A percentile compares a stretch with the other conserved stretches of the same genome.
Conservation (phyloP, 169 alveolate species). For the Plasmodium ovale region DNA sequence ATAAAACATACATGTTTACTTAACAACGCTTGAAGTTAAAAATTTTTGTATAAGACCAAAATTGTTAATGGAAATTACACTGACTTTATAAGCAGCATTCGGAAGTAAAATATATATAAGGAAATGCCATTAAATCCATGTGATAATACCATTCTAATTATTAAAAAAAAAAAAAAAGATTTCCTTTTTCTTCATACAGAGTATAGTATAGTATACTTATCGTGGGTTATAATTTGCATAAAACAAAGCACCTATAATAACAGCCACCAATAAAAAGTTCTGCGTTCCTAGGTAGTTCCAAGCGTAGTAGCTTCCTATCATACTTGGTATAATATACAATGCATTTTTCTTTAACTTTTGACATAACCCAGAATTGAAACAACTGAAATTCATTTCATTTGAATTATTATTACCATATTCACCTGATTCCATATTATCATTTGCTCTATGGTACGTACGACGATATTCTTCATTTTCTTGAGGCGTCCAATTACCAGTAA, state of each 20-base stretch:
- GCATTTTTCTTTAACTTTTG: neutral
- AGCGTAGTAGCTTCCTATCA: conserved; percentile 13
- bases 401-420: neutral
- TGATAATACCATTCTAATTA: neutral
- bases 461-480: neutral
- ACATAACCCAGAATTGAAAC: neutral
- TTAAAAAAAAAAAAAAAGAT: neutral
- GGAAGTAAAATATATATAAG: too few relatives aligned
- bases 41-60: neutral
- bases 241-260: conserved; percentile 8
- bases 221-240: neutral
- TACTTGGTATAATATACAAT: neutral
- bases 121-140: neutral
- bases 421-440: neutral
- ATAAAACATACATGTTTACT: too few relatives aligned
- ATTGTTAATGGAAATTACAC: too few relatives aligned
- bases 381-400: neutral
- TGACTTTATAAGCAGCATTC: too few relatives aligned
- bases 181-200: neutral
- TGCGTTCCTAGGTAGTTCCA: conserved; percentile 18
- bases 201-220: neutral
- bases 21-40: too few relatives aligned
- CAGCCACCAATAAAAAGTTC: conserved; percentile 1
- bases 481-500: neutral
- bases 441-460: too few relatives aligned